Percentiles rank a stretch among this genome's conserved stretches.
Conservation (phyloP, 768 basidiomycete genomes). For the Suillus fuscotomentosus region DNA sequence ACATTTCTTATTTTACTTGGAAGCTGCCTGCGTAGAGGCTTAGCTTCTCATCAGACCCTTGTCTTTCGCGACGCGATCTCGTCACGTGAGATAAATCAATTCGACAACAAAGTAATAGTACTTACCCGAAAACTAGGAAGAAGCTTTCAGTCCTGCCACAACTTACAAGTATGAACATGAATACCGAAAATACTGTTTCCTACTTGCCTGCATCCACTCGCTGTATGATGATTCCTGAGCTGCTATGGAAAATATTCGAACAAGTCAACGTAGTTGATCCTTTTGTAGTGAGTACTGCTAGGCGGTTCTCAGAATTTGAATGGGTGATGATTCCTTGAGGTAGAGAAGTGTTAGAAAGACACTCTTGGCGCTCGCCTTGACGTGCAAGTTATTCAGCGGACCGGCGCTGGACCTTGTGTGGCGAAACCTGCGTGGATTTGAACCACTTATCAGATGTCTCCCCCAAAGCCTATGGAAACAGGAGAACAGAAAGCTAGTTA, state of each 20-base stretch:
- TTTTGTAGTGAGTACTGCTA: background rate
- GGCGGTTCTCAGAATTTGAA: background rate
- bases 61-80: too few relatives aligned
- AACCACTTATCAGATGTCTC: background rate
- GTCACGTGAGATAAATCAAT: too few relatives aligned
- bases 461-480: background rate
- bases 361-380: background rate
- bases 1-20: too few relatives aligned
- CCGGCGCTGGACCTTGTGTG: slow-evolving; percentile 1
- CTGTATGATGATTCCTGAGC: background rate
- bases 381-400: background rate
- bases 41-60: too few relatives aligned
- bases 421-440: background rate
- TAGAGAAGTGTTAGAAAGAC: background rate
- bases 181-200: too few relatives aligned
- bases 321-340: background rate
- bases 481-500: background rate
- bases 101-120: too few relatives aligned
- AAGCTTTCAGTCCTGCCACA: too few relatives aligned
- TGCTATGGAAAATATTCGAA: background rate
- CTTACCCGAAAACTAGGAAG: too few relatives aligned
- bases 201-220: background rate
- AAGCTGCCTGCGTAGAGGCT: too few relatives aligned
- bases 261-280: background rate
- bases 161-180: too few relatives aligned